A percentile compares a stretch with the other conserved stretches of the same genome.
Evolutionary conservation across 2,329 filamentous ascomycete genomes (phyloP).

Genomic region (Xylaria sp.): DNA sequence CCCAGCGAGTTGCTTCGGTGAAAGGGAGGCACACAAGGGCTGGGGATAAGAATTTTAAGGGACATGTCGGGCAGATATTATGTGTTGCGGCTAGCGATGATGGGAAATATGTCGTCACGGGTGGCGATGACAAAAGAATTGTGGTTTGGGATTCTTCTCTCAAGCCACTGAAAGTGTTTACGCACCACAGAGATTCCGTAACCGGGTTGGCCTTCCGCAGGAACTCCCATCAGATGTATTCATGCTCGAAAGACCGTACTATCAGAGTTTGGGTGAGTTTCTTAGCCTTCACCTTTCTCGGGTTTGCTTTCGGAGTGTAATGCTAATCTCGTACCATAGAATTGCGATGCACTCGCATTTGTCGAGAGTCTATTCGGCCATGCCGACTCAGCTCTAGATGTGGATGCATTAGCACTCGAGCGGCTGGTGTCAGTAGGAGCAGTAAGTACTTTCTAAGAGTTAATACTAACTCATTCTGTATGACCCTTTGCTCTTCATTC

Average conservation of each 20-base stretch:
- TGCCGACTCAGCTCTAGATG: constrained; percentile 87
- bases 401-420: constrained; percentile 85
- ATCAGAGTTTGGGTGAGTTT: constrained; percentile 82
- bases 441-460: constrained; percentile 23
- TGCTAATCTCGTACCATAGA: constrained; percentile 50
- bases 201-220: constrained; percentile 84
- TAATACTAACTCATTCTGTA: background rate
- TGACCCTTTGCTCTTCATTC: background rate
- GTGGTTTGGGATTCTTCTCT: constrained; percentile 87
- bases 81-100: constrained; percentile 88
- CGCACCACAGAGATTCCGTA: constrained; percentile 90
- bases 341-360: constrained; percentile 89
- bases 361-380: constrained; percentile 93
- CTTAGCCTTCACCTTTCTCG: background rate
- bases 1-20: constrained; percentile 70
- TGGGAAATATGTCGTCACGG: constrained; percentile 90
- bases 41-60: constrained; percentile 74
- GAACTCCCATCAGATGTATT: constrained; percentile 92
- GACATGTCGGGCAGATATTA: constrained; percentile 84
- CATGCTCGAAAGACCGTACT: constrained; percentile 88
- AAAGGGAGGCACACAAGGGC: constrained; percentile 71
- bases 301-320: background rate
- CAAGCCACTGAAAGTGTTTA: constrained; percentile 82
- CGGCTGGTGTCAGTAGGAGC: constrained; percentile 91
- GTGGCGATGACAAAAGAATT: constrained; percentile 83